phyloP scores from a whole-genome alignment of 176 grass and related monocot species.

The Leersia perrieri region DNA sequence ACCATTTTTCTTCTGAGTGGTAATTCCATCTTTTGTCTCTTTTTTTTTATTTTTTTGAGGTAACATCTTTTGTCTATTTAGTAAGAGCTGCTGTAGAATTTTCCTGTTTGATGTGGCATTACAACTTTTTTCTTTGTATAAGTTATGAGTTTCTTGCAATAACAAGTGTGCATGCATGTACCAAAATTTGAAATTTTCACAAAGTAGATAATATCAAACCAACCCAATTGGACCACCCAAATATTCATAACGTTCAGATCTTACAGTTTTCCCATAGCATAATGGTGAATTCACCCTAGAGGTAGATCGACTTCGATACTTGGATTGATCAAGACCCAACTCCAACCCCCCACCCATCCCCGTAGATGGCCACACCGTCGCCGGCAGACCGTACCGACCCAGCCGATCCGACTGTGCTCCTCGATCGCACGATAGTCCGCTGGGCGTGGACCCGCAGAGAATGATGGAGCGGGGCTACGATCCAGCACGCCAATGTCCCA shows the following conservation, averaged over 20 bases:
- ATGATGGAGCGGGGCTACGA: slow-evolving; percentile 27
- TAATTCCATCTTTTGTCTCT: no score
- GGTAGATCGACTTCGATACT: neutral
- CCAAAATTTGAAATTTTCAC: no score
- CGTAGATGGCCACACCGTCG: neutral
- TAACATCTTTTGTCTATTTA: no score
- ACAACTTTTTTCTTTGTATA: no score
- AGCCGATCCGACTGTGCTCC: neutral
- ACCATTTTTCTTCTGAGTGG: neutral
- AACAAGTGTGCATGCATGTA: no score
- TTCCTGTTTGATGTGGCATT: no score
- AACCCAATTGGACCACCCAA: neutral
- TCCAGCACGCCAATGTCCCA: slow-evolving; percentile 14
- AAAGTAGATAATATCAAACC: neutral
- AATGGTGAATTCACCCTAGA: neutral
- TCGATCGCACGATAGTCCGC: neutral
- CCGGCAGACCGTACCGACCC: neutral
- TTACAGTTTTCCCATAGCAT: neutral
- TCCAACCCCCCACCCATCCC: no score
- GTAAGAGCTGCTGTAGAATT: no score
- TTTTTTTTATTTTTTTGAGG: no score
- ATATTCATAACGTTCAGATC: neutral
- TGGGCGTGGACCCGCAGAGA: slow-evolving; percentile 22
- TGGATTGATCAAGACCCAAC: no score
- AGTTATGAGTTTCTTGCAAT: no score